Conservation (phyloP, 2,329 filamentous ascomycete genomes). For the Cryphonectria parasitica region DNA sequence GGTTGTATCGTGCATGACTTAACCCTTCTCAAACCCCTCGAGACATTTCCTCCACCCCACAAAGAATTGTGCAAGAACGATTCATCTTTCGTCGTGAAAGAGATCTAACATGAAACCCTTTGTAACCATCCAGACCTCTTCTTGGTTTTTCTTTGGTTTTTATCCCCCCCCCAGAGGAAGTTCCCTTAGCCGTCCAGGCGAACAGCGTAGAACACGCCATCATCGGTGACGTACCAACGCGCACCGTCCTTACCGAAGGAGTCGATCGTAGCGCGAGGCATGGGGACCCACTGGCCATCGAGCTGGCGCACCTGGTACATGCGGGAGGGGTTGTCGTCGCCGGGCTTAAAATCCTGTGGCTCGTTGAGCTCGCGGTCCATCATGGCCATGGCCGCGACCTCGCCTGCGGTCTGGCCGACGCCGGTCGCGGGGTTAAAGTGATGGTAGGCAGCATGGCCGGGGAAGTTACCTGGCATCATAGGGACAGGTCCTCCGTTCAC, state of each 20-base stretch:
- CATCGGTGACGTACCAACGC: constrained; percentile 62
- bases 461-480: constrained; percentile 44
- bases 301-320: constrained; percentile 66
- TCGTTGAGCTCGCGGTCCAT: constrained; percentile 56
- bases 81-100: background rate
- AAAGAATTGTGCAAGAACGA: constrained; percentile 3
- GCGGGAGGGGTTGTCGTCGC: constrained; percentile 61
- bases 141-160: background rate
- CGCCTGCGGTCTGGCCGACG: constrained; percentile 54
- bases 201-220: constrained; percentile 65
- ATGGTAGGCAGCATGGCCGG: constrained; percentile 32
- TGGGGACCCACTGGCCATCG: constrained; percentile 63
- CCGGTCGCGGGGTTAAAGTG: constrained; percentile 55
- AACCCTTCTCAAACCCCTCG: background rate
- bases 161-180: too few relatives aligned
- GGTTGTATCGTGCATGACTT: background rate
- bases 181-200: constrained; percentile 45
- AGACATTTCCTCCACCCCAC: background rate
- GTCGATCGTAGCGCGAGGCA: constrained; percentile 64
- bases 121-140: background rate
- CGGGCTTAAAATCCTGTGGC: constrained; percentile 66
- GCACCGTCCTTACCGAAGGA: constrained; percentile 53
- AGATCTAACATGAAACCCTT: background rate
- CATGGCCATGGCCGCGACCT: constrained; percentile 52
- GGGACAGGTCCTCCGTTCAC: constrained; percentile 25